phyloP scores from a whole-genome alignment of 208 protist species.

The Crithidia fasciculata region DNA sequence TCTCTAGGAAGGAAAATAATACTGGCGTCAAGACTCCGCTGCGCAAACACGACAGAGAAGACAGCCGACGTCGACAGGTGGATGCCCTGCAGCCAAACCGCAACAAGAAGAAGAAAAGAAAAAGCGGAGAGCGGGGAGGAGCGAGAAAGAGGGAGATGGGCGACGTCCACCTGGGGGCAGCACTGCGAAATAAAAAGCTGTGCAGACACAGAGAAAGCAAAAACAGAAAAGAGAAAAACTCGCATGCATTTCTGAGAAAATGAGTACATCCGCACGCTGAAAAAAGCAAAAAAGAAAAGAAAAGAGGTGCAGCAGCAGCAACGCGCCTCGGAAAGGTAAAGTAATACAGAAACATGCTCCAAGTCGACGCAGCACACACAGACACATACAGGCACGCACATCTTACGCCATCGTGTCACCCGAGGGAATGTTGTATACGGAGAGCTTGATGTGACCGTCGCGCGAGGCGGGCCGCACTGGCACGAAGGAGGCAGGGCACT shows the following conservation, averaged over 20 bases:
- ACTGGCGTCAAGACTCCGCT: too few relatives aligned
- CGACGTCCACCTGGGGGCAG: background rate
- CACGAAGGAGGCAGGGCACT: constrained; percentile 79
- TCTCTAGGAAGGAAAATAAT: too few relatives aligned
- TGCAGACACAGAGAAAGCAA: background rate
- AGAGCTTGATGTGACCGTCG: constrained; percentile 90
- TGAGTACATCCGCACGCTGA: background rate
- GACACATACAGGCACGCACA: background rate
- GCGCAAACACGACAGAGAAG: too few relatives aligned
- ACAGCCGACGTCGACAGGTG: background rate
- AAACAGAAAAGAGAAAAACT: background rate
- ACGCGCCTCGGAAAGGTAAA: constrained; percentile 1
- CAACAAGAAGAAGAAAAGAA: background rate
- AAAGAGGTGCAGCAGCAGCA: background rate
- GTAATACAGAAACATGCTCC: background rate
- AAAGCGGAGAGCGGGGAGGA: background rate
- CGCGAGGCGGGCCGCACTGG: constrained; percentile 66
- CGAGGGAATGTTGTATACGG: constrained; percentile 83
- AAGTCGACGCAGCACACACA: background rate
- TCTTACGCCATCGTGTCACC: constrained; percentile 50
- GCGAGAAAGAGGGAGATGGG: background rate
- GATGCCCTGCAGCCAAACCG: too few relatives aligned
- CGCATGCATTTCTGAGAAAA: too few relatives aligned
- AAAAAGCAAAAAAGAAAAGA: constrained; percentile 21
- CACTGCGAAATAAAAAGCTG: background rate